These are phyloP conservation scores for Aspergillus sp. DNA, from an alignment of 2,329 filamentous ascomycete species.

Conservation along the genomic window DNA sequence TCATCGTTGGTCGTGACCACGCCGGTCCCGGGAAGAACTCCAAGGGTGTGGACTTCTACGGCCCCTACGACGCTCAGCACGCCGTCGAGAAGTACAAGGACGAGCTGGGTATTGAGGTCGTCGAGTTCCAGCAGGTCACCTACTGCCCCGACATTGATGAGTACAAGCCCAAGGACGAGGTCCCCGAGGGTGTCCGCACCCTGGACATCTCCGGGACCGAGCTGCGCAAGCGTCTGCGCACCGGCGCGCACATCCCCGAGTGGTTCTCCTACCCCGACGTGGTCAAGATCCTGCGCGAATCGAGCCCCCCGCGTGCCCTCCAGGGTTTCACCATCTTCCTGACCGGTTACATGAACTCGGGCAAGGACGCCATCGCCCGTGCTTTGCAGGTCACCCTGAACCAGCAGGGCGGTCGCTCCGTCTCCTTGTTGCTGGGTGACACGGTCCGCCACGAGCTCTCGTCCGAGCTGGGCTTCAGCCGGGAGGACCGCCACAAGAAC, in stretches of 20 bases:
- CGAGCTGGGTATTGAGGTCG: slow-evolving; percentile 96
- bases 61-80: slow-evolving; percentile 93
- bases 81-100: slow-evolving; percentile 93
- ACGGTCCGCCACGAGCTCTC: slow-evolving; percentile 90
- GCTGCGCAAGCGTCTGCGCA: slow-evolving; percentile 82
- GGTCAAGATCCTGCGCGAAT: slow-evolving; percentile 90
- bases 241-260: slow-evolving; percentile 88
- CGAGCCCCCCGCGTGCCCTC: slow-evolving; percentile 78
- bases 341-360: slow-evolving; percentile 91
- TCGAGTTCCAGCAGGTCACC: slow-evolving; percentile 99
- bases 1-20: slow-evolving; percentile 98
- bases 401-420: slow-evolving; percentile 91
- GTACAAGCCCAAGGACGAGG: slow-evolving; percentile 89
- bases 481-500: slow-evolving; percentile 87
- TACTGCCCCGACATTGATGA: slow-evolving; percentile 96
- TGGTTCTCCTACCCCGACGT: slow-evolving; percentile 99
- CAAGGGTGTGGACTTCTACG: slow-evolving; percentile 93
- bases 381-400: slow-evolving; percentile 95
- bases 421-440: slow-evolving; percentile 90
- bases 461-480: slow-evolving; percentile 89
- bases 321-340: slow-evolving; percentile 99
- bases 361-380: slow-evolving; percentile 93
- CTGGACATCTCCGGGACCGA: slow-evolving; percentile 83
- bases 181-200: slow-evolving; percentile 72
- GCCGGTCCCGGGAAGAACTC: slow-evolving; percentile 97